Base-by-base conservation (phyloP, 441 rosid species). In the Jatropha multifida region DNA sequence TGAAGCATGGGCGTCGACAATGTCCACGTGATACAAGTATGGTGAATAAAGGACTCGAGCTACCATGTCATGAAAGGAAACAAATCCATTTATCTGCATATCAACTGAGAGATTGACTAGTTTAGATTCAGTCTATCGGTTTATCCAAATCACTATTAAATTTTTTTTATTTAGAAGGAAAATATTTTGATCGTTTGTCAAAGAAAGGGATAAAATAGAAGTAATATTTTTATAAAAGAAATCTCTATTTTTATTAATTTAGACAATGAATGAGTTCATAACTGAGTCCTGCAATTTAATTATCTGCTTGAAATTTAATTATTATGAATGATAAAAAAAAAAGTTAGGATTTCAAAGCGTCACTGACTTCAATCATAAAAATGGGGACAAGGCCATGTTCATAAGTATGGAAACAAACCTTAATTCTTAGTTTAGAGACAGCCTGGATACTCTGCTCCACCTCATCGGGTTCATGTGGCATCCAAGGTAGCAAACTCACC, bases 401-500 rank as follows among this genome's bases (percentile, higher is more conserved):
- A 75, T 56, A 59, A 76, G 75, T 3, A 71, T 46, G 79, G 79
- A 73, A 81, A 76, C 82, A 78, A 65, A 54, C 32, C 81, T 10
- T 20, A 44, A 60, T 7, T 76, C 64, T 44, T 14, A 60, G 69
- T 60, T 49, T 6, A 65, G 42, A 65, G 66, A 76, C 81, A 67
- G 80, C 62, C 81, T 79, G 78, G 75, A 68, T 52, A 37, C 71
- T 20, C 37, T 71, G 65, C 68, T 52, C 71, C 55, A 68, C 49
- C 67, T 74, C 61, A 26, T 72, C 38, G 79, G 72, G 14, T 20
- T 60, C 60, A 11, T 46, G 63, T 18, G 69, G 81, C 77, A 74
- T 74, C 81, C 75, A 42, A 75, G 75, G 80, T 42, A 42, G 55
- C 68, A 7, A 32, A 60, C 4, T 23, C 23, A 23, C 23, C 23